Evolutionary conservation across 2,329 filamentous ascomycete species (phyloP).

Genomic region (Orbilia javanica): DNA sequence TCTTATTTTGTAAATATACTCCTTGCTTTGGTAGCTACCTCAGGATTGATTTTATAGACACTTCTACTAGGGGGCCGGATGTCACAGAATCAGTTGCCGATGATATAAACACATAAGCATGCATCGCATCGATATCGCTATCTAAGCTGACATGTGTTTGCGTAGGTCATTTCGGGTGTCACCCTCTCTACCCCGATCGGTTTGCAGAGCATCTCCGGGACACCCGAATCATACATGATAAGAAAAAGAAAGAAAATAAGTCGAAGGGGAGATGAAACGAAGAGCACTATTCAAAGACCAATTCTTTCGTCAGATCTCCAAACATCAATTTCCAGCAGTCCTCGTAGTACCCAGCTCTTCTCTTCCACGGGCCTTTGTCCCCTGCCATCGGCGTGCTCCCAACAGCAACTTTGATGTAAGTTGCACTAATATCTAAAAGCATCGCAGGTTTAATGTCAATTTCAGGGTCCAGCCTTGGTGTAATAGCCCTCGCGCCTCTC

Average conservation of each 20-base stretch:
- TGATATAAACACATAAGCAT: not conserved
- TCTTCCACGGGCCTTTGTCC: slow-evolving; percentile 32
- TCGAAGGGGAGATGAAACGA: too few species aligned
- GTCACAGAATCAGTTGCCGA: not conserved
- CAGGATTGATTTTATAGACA: too few species aligned
- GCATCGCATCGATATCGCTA: not conserved
- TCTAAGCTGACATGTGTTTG: too few species aligned
- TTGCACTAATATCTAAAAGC: slow-evolving; percentile 68
- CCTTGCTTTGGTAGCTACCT: too few species aligned
- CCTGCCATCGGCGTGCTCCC: slow-evolving; percentile 67
- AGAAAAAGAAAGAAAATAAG: too few species aligned
- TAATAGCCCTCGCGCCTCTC: slow-evolving; percentile 66
- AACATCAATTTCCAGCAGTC: slow-evolving; percentile 38
- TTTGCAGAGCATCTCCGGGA: too few species aligned
- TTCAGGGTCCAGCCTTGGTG: slow-evolving; percentile 66
- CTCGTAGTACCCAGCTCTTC: slow-evolving; percentile 36
- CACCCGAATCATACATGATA: too few species aligned
- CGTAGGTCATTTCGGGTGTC: not conserved
- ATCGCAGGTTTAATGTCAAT: slow-evolving; percentile 65
- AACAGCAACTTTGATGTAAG: slow-evolving; percentile 68
- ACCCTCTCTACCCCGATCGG: not conserved
- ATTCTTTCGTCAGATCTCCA: slow-evolving; percentile 28
- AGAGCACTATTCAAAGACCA: slow-evolving; percentile 24
- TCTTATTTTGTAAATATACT: too few species aligned
- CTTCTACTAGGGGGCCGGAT: not conserved